These are phyloP conservation scores for Abrus precatorius DNA, from an alignment of 306 rosid species.

Conservation along the genomic window DNA sequence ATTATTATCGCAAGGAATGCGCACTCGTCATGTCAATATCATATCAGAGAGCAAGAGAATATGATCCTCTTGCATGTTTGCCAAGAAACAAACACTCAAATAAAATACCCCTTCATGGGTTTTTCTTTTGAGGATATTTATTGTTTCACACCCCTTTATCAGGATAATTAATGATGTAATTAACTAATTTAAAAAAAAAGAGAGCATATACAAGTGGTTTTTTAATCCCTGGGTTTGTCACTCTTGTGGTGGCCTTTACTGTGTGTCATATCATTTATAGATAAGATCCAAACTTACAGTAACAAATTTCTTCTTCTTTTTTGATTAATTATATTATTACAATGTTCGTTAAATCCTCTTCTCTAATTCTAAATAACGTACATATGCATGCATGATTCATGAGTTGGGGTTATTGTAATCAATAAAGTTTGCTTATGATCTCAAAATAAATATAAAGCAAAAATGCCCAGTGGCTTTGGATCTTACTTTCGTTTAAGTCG, in stretches of 20 bases:
- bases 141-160: no score
- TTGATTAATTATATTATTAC: not conserved
- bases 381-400: constrained; percentile 50
- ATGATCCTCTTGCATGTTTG: constrained; percentile 55
- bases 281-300: constrained; percentile 5
- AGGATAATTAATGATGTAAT: no score
- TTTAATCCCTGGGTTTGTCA: no score
- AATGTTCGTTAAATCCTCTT: no score
- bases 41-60: constrained; percentile 31
- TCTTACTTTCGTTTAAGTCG: constrained; percentile 26
- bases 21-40: constrained; percentile 59
- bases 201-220: no score
- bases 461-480: constrained; percentile 17
- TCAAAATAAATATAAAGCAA: constrained; percentile 1
- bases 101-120: not conserved
- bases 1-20: constrained; percentile 46
- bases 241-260: not conserved
- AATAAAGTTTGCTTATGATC: not conserved
- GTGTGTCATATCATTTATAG: not conserved
- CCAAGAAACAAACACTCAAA: constrained; percentile 30
- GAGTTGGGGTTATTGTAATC: constrained; percentile 35
- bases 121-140: not conserved
- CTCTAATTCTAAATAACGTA: constrained; percentile 31
- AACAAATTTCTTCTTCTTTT: not conserved
- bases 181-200: no score